Percentiles rank a stretch among this genome's conserved stretches.
These are phyloP conservation scores for Exophiala xenobiotica DNA, from an alignment of 2,329 filamentous ascomycete species.

Conservation along the genomic window DNA sequence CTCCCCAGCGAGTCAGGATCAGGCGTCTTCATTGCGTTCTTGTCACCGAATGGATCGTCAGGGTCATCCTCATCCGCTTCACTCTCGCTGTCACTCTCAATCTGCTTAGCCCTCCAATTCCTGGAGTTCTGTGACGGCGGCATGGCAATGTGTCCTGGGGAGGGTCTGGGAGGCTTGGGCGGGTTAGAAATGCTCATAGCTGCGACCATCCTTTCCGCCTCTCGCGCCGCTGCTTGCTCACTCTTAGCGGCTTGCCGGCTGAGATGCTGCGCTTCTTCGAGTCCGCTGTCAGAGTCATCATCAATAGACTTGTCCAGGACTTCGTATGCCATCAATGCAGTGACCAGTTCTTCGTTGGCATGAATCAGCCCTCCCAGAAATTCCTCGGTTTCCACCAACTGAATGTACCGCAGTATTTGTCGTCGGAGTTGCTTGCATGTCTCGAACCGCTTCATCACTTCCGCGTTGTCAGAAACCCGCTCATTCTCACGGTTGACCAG, in stretches of 20 bases:
- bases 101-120: conserved; percentile 33
- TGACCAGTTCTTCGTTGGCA: conserved; percentile 94
- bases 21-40: conserved; percentile 67
- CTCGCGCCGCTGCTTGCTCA: conserved; percentile 26
- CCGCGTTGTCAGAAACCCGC: conserved; percentile 79
- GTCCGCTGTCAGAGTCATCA: conserved; percentile 65
- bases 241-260: conserved; percentile 26
- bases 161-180: conserved; percentile 45
- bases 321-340: conserved; percentile 89
- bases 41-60: conserved; percentile 82
- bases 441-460: conserved; percentile 76
- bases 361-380: conserved; percentile 88
- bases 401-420: conserved; percentile 87
- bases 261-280: conserved; percentile 53
- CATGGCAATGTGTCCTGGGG: conserved; percentile 18
- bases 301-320: conserved; percentile 70
- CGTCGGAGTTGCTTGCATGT: conserved; percentile 80
- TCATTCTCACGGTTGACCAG: conserved; percentile 86
- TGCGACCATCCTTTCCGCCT: conserved; percentile 45
- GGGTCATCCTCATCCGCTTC: conserved; percentile 66
- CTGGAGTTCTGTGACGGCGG: conserved; percentile 28
- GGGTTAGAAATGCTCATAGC: conserved; percentile 49
- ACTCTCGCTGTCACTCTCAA: conserved; percentile 57
- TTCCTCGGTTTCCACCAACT: conserved; percentile 85
- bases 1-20: conserved; percentile 25